A percentile compares a stretch with the other conserved stretches of the same genome.
phyloP scores from a whole-genome alignment of 345 rosid genomes.

The Kandelia obovata region DNA sequence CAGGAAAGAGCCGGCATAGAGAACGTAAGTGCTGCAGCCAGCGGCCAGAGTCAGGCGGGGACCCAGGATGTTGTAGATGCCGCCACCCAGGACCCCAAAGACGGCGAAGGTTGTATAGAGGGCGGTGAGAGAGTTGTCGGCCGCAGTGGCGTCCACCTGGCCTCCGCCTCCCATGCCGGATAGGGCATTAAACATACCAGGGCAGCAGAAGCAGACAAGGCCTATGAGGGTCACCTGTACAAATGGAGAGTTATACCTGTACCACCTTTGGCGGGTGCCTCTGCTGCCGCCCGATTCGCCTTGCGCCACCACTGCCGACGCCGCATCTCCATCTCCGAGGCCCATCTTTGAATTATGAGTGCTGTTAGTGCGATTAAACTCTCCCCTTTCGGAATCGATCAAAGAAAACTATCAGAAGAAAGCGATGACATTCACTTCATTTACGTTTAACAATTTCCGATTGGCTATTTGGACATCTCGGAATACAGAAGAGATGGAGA shows the following conservation, averaged over 20 bases:
- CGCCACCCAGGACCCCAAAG: slow-evolving; percentile 60
- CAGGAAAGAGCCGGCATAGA: slow-evolving; percentile 62
- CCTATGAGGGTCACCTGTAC: slow-evolving; percentile 71
- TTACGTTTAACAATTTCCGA: too few relatives aligned
- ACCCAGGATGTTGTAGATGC: slow-evolving; percentile 62
- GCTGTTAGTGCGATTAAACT: too few relatives aligned
- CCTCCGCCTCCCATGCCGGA: slow-evolving; percentile 98
- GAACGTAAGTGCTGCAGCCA: slow-evolving; percentile 73
- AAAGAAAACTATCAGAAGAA: too few relatives aligned
- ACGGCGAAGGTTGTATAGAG: slow-evolving; percentile 60
- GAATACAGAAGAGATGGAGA: too few relatives aligned
- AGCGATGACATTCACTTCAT: too few relatives aligned
- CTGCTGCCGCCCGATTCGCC: slow-evolving; percentile 10
- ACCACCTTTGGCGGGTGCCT: background rate
- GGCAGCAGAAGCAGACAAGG: slow-evolving; percentile 91
- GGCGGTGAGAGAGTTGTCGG: slow-evolving; percentile 81
- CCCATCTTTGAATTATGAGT: slow-evolving; percentile 20
- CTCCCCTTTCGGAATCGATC: too few relatives aligned
- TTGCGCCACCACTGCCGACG: slow-evolving; percentile 14
- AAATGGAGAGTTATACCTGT: slow-evolving; percentile 74
- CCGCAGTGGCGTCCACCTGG: slow-evolving; percentile 71
- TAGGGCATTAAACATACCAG: slow-evolving; percentile 95
- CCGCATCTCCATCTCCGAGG: slow-evolving; percentile 12
- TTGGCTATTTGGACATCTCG: too few relatives aligned
- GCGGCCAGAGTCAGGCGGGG: slow-evolving; percentile 57